Base-by-base conservation (phyloP, 1,284 basidiomycete genomes). In the Ganoderma leucocontextum region DNA sequence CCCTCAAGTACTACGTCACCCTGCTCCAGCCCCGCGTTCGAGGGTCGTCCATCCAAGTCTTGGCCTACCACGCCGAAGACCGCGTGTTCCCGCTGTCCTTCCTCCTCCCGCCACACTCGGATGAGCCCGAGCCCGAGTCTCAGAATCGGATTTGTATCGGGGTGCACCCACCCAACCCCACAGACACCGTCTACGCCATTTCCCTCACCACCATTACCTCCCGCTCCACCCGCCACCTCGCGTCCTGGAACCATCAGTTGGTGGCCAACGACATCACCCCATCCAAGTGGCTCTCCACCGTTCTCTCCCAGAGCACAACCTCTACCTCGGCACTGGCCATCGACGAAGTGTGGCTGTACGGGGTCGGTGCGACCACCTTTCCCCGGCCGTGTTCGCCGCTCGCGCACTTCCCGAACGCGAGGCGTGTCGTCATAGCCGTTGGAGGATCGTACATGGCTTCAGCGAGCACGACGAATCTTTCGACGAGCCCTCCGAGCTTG, bases 311-410 rank as follows among this genome's bases (percentile, higher is more conserved):
- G 8, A 29, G 29, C 63, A 17, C 0, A 29, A 2, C 29, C 29
- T 29, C 29, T 2, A 2, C 33, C 33, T 36, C 17, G 8, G 12
- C 15, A n/a, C 36, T 60, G 35, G 55, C 22, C 36, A 22, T 60
- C 7, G 55, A 59, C 13, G 64, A 65, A 19, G 58, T 42, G 59
- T 65, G 64, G 58, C 25, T 65, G 15, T 57, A 57, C 35, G 55
- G 55, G 0, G 13, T 36, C 55, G 25, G 17, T 33, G 5, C 8
- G 53, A 15, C 15, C 15, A 7, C 6, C 29, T 2, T 7, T 35
- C 33, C 22, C 17, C 15, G 29, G 29, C 17, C 1, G 13, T 9
- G 2, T 33, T 57, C 55, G 17, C 55, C 55, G 29, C 55, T 57
- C 33, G 9, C 5, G 15, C 15, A 35, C 6, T 15, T 13, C 29